Evolutionary conservation across 2,329 filamentous ascomycete species (phyloP).

Genomic region (Ceratocystis destructans): DNA sequence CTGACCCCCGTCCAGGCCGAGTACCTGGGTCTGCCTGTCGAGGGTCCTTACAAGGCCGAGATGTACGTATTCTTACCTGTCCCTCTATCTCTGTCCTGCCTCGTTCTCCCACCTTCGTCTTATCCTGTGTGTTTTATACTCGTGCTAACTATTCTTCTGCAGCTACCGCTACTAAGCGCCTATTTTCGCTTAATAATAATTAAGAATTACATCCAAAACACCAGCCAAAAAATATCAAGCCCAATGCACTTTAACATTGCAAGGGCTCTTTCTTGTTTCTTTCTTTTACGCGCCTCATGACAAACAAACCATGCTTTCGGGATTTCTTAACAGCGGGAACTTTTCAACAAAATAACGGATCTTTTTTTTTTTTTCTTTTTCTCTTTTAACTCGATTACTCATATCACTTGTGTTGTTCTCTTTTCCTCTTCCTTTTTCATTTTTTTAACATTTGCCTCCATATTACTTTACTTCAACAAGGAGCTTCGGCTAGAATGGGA

Average conservation of each 20-base stretch:
- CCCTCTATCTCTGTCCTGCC: background rate
- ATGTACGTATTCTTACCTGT: slow-evolving; percentile 43
- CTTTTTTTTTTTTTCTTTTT: slow-evolving; percentile 16
- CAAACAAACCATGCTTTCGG: slow-evolving; percentile 16
- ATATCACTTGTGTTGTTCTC: too few species aligned
- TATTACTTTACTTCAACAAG: slow-evolving; percentile 11
- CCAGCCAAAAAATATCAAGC: slow-evolving; percentile 20
- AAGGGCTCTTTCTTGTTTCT: slow-evolving; percentile 11
- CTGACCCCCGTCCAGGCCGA: slow-evolving; percentile 80
- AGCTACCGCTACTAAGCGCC: slow-evolving; percentile 35
- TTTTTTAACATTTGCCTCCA: slow-evolving; percentile 18
- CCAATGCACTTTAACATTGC: slow-evolving; percentile 19
- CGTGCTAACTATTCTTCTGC: slow-evolving; percentile 19
- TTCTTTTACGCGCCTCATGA: slow-evolving; percentile 20
- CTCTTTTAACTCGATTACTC: background rate
- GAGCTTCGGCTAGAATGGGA: slow-evolving; percentile 13
- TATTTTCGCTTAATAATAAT: slow-evolving; percentile 20
- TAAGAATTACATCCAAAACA: slow-evolving; percentile 21
- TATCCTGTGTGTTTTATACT: background rate
- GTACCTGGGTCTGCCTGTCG: slow-evolving; percentile 73
- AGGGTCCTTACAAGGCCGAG: slow-evolving; percentile 94
- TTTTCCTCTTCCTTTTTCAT: slow-evolving; percentile 21
- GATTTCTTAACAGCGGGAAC: slow-evolving; percentile 19
- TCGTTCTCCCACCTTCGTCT: background rate
- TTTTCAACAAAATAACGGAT: slow-evolving; percentile 20